Conservation (phyloP, 495 filamentous ascomycete genomes). For the Aspergillus ellipticus region DNA sequence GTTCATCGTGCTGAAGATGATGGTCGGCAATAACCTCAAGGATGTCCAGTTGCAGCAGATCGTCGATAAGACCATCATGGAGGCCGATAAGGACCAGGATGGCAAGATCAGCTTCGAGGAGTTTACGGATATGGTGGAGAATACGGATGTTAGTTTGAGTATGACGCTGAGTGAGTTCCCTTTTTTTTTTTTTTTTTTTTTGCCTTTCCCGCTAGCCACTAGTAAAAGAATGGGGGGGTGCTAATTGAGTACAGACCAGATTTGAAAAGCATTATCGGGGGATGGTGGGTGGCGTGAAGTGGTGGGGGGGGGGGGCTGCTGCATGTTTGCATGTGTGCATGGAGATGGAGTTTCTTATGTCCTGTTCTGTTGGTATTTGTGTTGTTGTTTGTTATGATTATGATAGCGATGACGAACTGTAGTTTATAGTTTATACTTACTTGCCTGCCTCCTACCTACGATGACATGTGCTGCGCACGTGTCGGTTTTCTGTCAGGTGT, state of each 20-base stretch:
- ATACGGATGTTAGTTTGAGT: conserved; percentile 94
- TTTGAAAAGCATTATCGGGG: no score
- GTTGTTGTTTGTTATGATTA: conserved; percentile 3
- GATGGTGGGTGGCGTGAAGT: no score
- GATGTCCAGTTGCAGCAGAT: conserved; percentile 93
- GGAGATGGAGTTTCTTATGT: no score
- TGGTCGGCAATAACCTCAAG: conserved; percentile 99
- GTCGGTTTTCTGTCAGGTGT: no score
- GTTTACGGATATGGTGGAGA: conserved; percentile 98
- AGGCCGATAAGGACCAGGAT: conserved; percentile 92
- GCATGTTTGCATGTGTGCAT: no score
- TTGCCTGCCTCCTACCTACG: no score
- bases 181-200: not conserved
- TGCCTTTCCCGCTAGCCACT: no score
- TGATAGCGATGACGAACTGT: conserved; percentile 16
- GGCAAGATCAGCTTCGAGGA: conserved; percentile 99
- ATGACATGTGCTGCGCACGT: no score
- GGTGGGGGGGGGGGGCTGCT: no score
- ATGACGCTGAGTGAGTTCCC: conserved; percentile 84
- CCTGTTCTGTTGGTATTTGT: no score
- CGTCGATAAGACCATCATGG: conserved; percentile 99
- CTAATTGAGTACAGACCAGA: not conserved
- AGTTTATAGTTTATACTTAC: not conserved
- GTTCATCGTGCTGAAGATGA: conserved; percentile 99
- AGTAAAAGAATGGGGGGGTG: not conserved